Evolutionary conservation across 1,139 yeast genomes (phyloP).

Genomic region (Yamadazyma siamensis): DNA sequence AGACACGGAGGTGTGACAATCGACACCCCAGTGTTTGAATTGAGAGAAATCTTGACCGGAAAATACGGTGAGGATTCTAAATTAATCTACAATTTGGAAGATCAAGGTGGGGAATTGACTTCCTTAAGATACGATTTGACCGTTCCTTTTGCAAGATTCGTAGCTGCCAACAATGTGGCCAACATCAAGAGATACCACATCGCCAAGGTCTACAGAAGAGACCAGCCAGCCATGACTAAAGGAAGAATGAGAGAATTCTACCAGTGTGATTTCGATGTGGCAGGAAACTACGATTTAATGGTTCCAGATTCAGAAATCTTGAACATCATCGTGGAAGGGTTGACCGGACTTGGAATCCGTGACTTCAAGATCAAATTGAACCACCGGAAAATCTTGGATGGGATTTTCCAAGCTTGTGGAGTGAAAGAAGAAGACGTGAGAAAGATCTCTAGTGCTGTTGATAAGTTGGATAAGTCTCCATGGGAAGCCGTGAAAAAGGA

Average conservation of each 20-base stretch:
- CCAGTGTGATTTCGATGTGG: slow-evolving; percentile 96
- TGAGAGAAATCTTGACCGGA: slow-evolving; percentile 91
- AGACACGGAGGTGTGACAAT: slow-evolving; percentile 97
- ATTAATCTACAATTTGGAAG: slow-evolving; percentile 90
- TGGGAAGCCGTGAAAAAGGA: slow-evolving; percentile 94
- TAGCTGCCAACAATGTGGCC: slow-evolving; percentile 90
- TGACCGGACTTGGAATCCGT: slow-evolving; percentile 73
- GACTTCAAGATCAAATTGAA: slow-evolving; percentile 90
- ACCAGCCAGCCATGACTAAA: slow-evolving; percentile 99
- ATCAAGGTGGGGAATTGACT: slow-evolving; percentile 97
- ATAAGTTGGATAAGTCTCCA: slow-evolving; percentile 89
- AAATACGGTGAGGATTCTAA: slow-evolving; percentile 98
- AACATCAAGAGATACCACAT: slow-evolving; percentile 91
- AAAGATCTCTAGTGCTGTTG: slow-evolving; percentile 91
- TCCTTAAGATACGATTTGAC: slow-evolving; percentile 94
- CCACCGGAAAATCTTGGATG: slow-evolving; percentile 93
- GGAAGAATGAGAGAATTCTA: slow-evolving; percentile 99
- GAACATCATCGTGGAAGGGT: slow-evolving; percentile 78
- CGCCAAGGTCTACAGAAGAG: slow-evolving; percentile 97
- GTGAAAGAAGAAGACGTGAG: slow-evolving; percentile 92
- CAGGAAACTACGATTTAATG: slow-evolving; percentile 89
- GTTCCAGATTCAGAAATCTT: slow-evolving; percentile 93
- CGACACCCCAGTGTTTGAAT: slow-evolving; percentile 96
- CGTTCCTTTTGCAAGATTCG: slow-evolving; percentile 95
- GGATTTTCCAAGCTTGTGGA: slow-evolving; percentile 92